Conservation (phyloP, 2,329 filamentous ascomycete genomes). For the Metarhizium sp. region DNA sequence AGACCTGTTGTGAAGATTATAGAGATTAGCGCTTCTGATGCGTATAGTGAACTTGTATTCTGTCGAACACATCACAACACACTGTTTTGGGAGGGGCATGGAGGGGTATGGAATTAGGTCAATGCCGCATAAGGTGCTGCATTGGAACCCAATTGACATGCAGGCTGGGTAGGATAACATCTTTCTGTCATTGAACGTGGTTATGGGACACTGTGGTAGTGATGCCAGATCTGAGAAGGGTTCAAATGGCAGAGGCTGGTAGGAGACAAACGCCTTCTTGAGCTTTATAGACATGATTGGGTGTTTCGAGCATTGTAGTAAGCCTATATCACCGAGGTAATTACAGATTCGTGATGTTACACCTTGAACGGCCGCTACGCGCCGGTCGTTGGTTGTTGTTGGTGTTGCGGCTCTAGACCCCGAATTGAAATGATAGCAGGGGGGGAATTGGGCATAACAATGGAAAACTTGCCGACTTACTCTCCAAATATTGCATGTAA, state of each 20-base stretch:
- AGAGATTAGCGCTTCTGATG: background rate
- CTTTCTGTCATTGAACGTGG: background rate
- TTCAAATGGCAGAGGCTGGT: background rate
- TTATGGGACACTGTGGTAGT: background rate
- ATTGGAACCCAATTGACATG: slow-evolving; percentile 23
- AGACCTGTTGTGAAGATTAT: slow-evolving; percentile 52
- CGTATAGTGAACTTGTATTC: background rate
- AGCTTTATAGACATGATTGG: background rate
- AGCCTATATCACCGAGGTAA: background rate
- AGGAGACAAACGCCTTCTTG: background rate
- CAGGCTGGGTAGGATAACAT: background rate
- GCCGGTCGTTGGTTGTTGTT: background rate
- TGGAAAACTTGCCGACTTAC: slow-evolving; percentile 41
- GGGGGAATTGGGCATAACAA: slow-evolving; percentile 5
- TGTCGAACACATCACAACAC: background rate
- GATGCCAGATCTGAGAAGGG: background rate
- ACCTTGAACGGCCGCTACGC: background rate
- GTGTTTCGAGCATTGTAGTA: background rate
- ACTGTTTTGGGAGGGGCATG: background rate
- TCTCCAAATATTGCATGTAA: slow-evolving; percentile 65
- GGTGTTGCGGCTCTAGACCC: background rate
- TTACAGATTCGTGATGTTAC: background rate
- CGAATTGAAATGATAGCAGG: background rate
- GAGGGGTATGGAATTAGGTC: background rate
- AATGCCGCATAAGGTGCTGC: slow-evolving; percentile 20